Evolutionary conservation across 2,329 filamentous ascomycete species (phyloP).

Genomic region (Xylariaceae sp.): DNA sequence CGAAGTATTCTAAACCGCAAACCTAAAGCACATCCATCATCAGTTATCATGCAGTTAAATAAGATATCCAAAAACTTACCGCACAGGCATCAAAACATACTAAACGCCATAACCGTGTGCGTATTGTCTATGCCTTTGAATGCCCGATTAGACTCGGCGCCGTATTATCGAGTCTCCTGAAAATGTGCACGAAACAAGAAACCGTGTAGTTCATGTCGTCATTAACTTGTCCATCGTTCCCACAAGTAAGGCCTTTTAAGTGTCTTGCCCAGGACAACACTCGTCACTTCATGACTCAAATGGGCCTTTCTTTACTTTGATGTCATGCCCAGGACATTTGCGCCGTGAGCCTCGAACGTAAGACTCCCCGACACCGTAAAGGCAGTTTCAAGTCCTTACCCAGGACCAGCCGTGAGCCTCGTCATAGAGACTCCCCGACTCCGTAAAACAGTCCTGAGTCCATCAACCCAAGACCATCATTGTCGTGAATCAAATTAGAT

Average conservation of each 20-base stretch:
- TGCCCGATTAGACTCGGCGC: conserved; percentile 28
- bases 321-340: neutral
- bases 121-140: conserved; percentile 33
- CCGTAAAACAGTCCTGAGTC: too few relatives aligned
- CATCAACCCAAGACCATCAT: too few relatives aligned
- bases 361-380: neutral
- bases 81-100: conserved; percentile 31
- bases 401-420: conserved; percentile 31
- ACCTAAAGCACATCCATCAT: conserved; percentile 21
- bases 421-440: too few relatives aligned
- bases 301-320: conserved; percentile 15
- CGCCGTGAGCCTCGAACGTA: neutral
- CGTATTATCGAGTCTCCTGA: conserved; percentile 22
- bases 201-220: conserved; percentile 21
- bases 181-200: conserved; percentile 27
- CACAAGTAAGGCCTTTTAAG: conserved; percentile 35
- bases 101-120: conserved; percentile 28
- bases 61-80: conserved; percentile 22
- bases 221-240: conserved; percentile 18
- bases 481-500: conserved; percentile 26
- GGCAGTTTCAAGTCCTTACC: conserved; percentile 28
- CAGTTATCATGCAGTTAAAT: neutral
- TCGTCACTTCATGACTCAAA: conserved; percentile 18
- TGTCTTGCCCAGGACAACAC: conserved; percentile 39
- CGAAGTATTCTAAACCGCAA: conserved; percentile 36